Percentiles rank a stretch among this genome's conserved stretches.
phyloP scores from a whole-genome alignment of 2,329 filamentous ascomycete species.

The Magnaporthales sp. region DNA sequence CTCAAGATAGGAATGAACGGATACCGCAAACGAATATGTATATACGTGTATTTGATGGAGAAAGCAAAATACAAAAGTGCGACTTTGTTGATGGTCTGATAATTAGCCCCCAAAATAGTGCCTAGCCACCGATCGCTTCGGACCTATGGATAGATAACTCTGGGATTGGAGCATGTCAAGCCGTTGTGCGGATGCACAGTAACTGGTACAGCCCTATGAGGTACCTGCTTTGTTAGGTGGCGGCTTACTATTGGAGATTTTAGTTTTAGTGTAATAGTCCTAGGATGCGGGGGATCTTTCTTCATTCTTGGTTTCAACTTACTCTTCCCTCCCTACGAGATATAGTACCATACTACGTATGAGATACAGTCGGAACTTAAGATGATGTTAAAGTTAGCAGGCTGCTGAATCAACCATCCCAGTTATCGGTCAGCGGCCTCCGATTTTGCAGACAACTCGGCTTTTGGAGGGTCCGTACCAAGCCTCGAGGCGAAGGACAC shows the following conservation, averaged over 20 bases:
- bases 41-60: neutral
- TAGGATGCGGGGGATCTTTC: neutral
- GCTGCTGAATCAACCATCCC: neutral
- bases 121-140: neutral
- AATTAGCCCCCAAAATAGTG: neutral
- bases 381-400: neutral
- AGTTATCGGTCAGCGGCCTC: neutral
- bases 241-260: neutral
- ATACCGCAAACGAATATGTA: neutral
- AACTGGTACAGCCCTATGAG: neutral
- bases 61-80: neutral
- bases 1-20: neutral
- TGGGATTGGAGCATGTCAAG: neutral
- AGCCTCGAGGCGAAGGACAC: neutral
- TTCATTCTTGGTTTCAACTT: neutral
- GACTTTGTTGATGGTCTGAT: neutral
- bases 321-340: neutral
- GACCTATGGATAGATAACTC: neutral
- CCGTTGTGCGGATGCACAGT: neutral
- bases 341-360: neutral
- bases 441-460: neutral
- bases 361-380: neutral
- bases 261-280: neutral
- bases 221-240: neutral
- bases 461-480: neutral